These are phyloP conservation scores for Hypomyces rosellus DNA, from an alignment of 2,329 filamentous ascomycete species.

Conservation along the genomic window DNA sequence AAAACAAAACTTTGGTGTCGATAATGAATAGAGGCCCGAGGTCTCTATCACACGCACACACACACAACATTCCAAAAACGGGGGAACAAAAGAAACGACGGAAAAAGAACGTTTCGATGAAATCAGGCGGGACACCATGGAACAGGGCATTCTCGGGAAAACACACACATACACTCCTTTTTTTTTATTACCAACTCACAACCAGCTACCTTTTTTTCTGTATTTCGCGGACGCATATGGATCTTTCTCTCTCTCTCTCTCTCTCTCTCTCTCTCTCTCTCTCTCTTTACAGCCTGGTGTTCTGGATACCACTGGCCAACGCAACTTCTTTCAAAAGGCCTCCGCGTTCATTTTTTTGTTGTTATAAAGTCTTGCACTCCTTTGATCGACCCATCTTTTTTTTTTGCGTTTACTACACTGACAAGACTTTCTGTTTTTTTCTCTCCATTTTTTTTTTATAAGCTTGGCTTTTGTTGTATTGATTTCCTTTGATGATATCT, in stretches of 20 bases:
- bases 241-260: background rate
- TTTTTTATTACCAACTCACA: background rate
- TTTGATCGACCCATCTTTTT: background rate
- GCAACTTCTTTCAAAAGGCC: background rate
- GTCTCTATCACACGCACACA: background rate
- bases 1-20: background rate
- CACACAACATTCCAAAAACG: background rate
- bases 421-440: background rate
- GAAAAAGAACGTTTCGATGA: background rate
- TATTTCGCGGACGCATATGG: background rate
- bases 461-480: slow-evolving; percentile 5
- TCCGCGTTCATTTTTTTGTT: slow-evolving; percentile 2
- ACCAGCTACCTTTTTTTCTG: background rate
- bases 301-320: slow-evolving; percentile 26
- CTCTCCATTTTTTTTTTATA: background rate
- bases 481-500: slow-evolving; percentile 1
- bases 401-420: background rate
- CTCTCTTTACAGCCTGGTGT: slow-evolving; percentile 26
- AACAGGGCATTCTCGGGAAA: background rate
- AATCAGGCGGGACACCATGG: background rate
- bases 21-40: background rate
- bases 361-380: background rate
- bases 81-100: background rate
- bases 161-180: background rate
- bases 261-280: background rate